phyloP scores from a whole-genome alignment of 306 rosid species.

The Sicyos edulis region DNA sequence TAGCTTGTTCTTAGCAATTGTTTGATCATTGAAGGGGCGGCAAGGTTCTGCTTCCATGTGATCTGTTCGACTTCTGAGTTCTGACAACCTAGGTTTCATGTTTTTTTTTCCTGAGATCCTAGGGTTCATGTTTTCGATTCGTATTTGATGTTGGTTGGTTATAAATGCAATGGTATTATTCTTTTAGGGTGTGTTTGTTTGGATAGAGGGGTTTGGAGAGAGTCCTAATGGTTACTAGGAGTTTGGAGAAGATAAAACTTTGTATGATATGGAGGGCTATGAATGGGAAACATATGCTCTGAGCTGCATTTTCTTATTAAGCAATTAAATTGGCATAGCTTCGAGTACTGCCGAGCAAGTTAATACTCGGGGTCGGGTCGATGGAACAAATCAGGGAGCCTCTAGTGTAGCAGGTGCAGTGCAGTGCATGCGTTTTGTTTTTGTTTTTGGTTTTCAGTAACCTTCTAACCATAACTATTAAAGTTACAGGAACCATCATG shows the following conservation, averaged over 20 bases:
- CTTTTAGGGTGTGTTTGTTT: neutral
- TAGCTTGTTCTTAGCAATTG: neutral
- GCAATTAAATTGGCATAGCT: neutral
- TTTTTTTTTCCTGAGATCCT: neutral
- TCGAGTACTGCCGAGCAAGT: neutral
- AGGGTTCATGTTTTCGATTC: neutral
- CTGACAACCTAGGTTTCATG: neutral
- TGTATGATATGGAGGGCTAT: no score
- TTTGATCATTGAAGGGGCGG: constrained; percentile 1
- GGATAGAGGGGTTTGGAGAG: no score
- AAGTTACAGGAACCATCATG: no score
- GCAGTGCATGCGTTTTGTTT: neutral
- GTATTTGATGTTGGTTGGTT: neutral
- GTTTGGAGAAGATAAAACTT: no score
- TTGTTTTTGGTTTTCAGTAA: neutral
- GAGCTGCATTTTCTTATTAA: neutral
- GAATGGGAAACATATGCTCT: neutral
- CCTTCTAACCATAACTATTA: neutral
- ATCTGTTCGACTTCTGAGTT: neutral
- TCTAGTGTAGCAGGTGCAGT: neutral
- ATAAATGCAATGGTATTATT: no score
- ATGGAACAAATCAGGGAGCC: neutral
- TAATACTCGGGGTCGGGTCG: neutral
- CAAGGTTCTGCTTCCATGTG: no score
- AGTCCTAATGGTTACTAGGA: no score